These are phyloP conservation scores for Curvularia hawaiiensis DNA, from an alignment of 2,329 filamentous ascomycete genomes.

Conservation along the genomic window DNA sequence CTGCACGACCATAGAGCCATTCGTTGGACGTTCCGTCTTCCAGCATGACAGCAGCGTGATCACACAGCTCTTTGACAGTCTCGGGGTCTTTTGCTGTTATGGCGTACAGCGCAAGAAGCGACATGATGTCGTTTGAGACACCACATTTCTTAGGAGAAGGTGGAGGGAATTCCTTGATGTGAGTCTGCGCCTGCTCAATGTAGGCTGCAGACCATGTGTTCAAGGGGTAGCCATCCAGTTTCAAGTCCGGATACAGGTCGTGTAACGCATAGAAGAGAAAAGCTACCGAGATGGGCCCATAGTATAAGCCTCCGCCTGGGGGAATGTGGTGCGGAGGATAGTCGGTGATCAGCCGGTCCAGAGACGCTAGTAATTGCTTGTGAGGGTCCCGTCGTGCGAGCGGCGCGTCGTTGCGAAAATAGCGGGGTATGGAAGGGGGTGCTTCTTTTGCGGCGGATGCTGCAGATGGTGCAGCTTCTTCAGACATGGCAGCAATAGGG, in stretches of 20 bases:
- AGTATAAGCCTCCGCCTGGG: constrained; percentile 56
- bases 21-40: constrained; percentile 61
- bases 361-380: constrained; percentile 57
- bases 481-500: constrained; percentile 30
- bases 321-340: constrained; percentile 53
- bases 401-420: constrained; percentile 49
- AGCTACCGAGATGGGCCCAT: constrained; percentile 56
- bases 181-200: constrained; percentile 55
- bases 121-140: constrained; percentile 57
- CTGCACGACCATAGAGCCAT: constrained; percentile 69
- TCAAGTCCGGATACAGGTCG: constrained; percentile 54
- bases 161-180: constrained; percentile 56
- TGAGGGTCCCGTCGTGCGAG: constrained; percentile 51
- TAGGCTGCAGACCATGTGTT: constrained; percentile 58
- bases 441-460: constrained; percentile 25
- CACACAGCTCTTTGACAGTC: constrained; percentile 56
- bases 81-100: constrained; percentile 56
- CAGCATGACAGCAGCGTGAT: constrained; percentile 55
- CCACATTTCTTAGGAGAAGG: constrained; percentile 55
- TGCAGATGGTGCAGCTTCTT: constrained; percentile 26
- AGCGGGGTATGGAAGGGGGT: constrained; percentile 45
- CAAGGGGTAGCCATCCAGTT: constrained; percentile 53
- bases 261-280: constrained; percentile 58
- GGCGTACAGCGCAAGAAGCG: constrained; percentile 56
- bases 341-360: constrained; percentile 55